Conservation (phyloP, 306 rosid species). For the Quercus mongolica region DNA sequence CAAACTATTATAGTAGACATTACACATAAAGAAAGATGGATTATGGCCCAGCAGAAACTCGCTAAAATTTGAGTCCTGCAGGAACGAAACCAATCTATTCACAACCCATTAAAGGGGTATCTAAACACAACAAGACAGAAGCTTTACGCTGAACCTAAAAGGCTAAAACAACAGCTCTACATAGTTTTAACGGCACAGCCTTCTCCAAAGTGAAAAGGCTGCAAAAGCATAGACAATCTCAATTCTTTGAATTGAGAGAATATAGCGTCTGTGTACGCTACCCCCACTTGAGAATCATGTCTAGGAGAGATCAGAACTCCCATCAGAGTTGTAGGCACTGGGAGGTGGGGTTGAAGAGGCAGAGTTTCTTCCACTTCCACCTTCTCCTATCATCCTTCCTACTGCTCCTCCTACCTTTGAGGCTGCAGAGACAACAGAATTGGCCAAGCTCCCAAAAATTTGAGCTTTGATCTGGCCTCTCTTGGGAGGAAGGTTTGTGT, state of each 20-base stretch:
- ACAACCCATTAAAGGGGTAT: no score
- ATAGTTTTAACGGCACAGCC: no score
- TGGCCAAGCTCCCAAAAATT: constrained; percentile 27
- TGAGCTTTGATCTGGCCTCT: constrained; percentile 38
- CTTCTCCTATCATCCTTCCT: constrained; percentile 2
- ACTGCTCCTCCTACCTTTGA: constrained; percentile 7
- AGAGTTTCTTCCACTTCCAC: constrained; percentile 7
- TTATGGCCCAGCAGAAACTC: no score
- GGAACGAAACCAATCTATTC: no score
- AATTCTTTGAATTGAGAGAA: background rate
- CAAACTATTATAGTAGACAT: no score
- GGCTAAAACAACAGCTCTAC: no score
- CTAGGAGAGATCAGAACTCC: background rate
- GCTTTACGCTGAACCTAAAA: no score
- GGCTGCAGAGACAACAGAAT: constrained; percentile 10
- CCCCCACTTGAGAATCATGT: background rate
- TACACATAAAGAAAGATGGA: no score
- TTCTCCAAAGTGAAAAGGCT: no score
- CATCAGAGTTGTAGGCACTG: constrained; percentile 25
- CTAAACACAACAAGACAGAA: no score
- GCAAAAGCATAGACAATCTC: background rate
- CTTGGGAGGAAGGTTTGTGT: constrained; percentile 13
- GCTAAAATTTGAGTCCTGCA: no score
- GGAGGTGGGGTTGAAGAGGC: constrained; percentile 25
- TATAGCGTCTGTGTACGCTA: background rate